These are phyloP conservation scores for Talaromyces sp. DNA, from an alignment of 2,329 filamentous ascomycete genomes.

Conservation along the genomic window DNA sequence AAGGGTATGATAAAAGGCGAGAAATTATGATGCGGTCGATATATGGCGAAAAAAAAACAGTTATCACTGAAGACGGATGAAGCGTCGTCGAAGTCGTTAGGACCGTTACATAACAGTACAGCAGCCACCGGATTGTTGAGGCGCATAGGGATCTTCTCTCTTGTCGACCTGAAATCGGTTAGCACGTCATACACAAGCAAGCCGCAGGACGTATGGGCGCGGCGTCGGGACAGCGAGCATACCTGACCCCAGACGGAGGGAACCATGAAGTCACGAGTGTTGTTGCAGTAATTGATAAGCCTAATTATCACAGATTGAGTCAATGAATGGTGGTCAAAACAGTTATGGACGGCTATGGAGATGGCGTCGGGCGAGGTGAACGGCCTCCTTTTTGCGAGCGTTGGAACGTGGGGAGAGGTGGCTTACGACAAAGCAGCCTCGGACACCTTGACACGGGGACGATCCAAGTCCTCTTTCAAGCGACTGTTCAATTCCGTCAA, in stretches of 20 bases:
- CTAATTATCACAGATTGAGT: conserved; percentile 43
- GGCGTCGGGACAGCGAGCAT: conserved; percentile 17
- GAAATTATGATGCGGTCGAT: conserved; percentile 5
- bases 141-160: conserved; percentile 96
- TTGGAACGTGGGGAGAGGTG: conserved; percentile 5
- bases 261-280: conserved; percentile 98
- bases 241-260: conserved; percentile 89
- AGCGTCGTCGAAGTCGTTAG: not conserved
- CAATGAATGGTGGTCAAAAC: conserved; percentile 1
- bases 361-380: conserved; percentile 3
- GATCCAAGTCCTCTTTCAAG: conserved; percentile 89
- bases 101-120: conserved; percentile 79
- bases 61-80: conserved; percentile 1
- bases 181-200: not conserved
- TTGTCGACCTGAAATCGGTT: conserved; percentile 62
- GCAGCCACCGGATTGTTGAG: conserved; percentile 86
- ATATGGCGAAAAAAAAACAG: not conserved
- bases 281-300: conserved; percentile 96
- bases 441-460: conserved; percentile 91
- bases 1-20: conserved; percentile 8
- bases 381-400: conserved; percentile 1
- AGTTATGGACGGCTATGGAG: not conserved
- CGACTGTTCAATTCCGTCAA: conserved; percentile 96
- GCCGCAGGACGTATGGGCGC: too few relatives aligned
- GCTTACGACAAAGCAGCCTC: conserved; percentile 81